phyloP scores from a whole-genome alignment of 257 asterid species.

The Scutellaria minor region DNA sequence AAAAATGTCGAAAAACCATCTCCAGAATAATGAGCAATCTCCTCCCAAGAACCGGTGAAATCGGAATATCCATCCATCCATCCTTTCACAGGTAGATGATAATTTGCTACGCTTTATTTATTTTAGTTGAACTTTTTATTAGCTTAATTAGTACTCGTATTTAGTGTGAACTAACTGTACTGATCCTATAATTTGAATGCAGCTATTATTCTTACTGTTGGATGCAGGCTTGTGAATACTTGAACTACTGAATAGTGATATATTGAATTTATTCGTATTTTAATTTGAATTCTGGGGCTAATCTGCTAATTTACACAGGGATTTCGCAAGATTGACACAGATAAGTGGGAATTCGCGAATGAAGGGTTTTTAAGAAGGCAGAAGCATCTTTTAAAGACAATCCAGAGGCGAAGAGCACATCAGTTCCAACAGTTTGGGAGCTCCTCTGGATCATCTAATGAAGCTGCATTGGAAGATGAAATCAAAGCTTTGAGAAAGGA shows the following conservation, averaged over 20 bases:
- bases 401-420: conserved; percentile 65
- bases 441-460: conserved; percentile 42
- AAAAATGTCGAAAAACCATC: conserved; percentile 32
- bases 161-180: conserved; percentile 16
- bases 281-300: neutral
- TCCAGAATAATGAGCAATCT: conserved; percentile 30
- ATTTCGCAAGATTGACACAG: conserved; percentile 72
- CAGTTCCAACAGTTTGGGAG: conserved; percentile 53
- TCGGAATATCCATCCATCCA: conserved; percentile 41
- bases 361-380: conserved; percentile 69
- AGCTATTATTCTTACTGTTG: conserved; percentile 31
- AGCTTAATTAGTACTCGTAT: neutral
- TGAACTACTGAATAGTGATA: neutral
- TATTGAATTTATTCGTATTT: neutral
- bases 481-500: conserved; percentile 56
- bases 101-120: conserved; percentile 8
- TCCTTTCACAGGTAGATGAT: conserved; percentile 52
- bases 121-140: neutral
- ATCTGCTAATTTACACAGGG: conserved; percentile 50
- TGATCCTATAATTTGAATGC: conserved; percentile 32
- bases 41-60: conserved; percentile 36
- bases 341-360: conserved; percentile 74
- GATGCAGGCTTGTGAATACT: conserved; percentile 14
- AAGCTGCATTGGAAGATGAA: conserved; percentile 49
- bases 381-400: conserved; percentile 59